Percentiles rank a stretch among this genome's conserved stretches.
Evolutionary conservation across 108 stramenopile species (phyloP).

Genomic region (Bacterosira constricta): DNA sequence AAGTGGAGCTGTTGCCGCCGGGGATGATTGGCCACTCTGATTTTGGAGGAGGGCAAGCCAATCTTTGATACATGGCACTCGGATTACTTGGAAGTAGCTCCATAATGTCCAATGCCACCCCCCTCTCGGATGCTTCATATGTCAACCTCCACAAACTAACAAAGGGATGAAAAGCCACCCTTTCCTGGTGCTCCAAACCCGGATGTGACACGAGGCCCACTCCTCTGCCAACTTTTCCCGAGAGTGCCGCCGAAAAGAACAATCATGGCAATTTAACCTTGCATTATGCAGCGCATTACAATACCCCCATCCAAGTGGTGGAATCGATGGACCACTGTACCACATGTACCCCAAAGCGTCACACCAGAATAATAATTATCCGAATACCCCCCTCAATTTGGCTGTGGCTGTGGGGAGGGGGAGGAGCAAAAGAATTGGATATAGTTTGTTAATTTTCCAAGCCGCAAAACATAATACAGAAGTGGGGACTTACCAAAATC

Average conservation of each 20-base stretch:
- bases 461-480: too few relatives aligned
- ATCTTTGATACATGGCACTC: too few relatives aligned
- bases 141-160: slow-evolving; percentile 80
- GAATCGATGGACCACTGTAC: slow-evolving; percentile 80
- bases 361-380: slow-evolving; percentile 80
- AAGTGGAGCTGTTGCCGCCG: too few relatives aligned
- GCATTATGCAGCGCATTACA: slow-evolving; percentile 86
- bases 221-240: slow-evolving; percentile 72
- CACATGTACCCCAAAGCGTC: slow-evolving; percentile 80
- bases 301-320: slow-evolving; percentile 80
- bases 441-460: too few relatives aligned
- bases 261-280: slow-evolving; percentile 83
- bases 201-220: slow-evolving; percentile 77
- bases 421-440: too few relatives aligned
- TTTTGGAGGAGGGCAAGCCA: too few relatives aligned
- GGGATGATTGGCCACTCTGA: too few relatives aligned
- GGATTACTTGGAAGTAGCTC: too few relatives aligned
- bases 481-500: too few relatives aligned
- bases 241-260: slow-evolving; percentile 85
- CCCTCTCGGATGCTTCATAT: slow-evolving; percentile 32
- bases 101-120: slow-evolving; percentile 12
- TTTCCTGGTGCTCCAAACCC: slow-evolving; percentile 77
- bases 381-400: slow-evolving; percentile 81
- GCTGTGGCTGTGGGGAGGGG: slow-evolving; percentile 88
- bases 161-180: slow-evolving; percentile 88